Evolutionary conservation across 1,139 yeast species (phyloP).

Genomic region (Pneumocystis carinii): DNA sequence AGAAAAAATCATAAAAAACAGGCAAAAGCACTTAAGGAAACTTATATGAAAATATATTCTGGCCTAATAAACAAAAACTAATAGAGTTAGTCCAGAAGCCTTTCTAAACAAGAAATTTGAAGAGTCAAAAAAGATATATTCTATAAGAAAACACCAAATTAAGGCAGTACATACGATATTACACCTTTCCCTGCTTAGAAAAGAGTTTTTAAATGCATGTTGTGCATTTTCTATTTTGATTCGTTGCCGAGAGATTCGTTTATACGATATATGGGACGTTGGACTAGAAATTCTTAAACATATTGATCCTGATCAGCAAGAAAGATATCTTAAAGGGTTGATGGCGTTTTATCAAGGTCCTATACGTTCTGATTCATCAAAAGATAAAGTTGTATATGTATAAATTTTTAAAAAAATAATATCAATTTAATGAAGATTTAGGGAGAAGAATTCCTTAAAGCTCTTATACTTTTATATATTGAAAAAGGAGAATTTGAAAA

Average conservation of each 20-base stretch:
- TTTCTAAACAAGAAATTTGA: background rate
- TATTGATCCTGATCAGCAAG: background rate
- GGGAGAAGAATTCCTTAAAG: slow-evolving; percentile 4
- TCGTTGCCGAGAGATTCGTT: slow-evolving; percentile 5
- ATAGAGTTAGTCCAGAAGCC: background rate
- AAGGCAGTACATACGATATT: slow-evolving; percentile 2
- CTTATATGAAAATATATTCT: background rate
- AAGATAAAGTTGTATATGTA: background rate
- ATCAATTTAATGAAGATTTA: background rate
- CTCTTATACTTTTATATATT: slow-evolving; percentile 1
- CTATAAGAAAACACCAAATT: slow-evolving; percentile 5
- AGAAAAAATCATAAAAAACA: no score
- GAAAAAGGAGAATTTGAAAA: slow-evolving; percentile 1
- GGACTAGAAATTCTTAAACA: slow-evolving; percentile 9
- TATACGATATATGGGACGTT: slow-evolving; percentile 8
- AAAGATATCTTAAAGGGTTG: slow-evolving; percentile 4
- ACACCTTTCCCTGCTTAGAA: slow-evolving; percentile 6
- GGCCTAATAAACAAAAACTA: background rate
- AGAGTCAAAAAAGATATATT: background rate
- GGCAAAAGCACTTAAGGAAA: background rate
- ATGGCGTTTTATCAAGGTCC: slow-evolving; percentile 6
- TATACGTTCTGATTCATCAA: background rate
- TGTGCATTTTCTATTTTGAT: slow-evolving; percentile 7
- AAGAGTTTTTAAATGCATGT: slow-evolving; percentile 3
- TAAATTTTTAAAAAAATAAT: background rate